Percentiles rank a stretch among this genome's conserved stretches.
phyloP scores from a whole-genome alignment of 495 filamentous ascomycete genomes.

The Hamigera avellanea region DNA sequence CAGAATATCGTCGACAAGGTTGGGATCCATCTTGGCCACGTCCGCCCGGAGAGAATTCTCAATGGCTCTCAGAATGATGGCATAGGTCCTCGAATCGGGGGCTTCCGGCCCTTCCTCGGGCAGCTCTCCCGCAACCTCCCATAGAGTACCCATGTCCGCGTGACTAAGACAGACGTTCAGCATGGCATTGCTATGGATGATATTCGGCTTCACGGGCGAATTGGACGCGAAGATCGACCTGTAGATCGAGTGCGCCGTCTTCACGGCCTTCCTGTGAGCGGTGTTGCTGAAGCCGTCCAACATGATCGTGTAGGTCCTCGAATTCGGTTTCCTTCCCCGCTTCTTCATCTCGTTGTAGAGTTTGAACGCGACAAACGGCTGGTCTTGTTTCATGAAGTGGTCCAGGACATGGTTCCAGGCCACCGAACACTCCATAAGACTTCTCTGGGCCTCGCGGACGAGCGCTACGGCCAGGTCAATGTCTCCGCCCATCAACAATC shows the following conservation, averaged over 20 bases:
- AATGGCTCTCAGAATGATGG: slow-evolving; percentile 67
- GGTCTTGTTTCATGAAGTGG: slow-evolving; percentile 48
- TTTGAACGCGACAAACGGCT: slow-evolving; percentile 52
- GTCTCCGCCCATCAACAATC: slow-evolving; percentile 39
- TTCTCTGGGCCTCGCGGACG: slow-evolving; percentile 51
- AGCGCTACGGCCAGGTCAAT: slow-evolving; percentile 52
- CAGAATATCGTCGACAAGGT: slow-evolving; percentile 23
- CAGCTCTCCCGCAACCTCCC: slow-evolving; percentile 53
- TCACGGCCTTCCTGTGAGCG: slow-evolving; percentile 33
- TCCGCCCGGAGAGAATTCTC: slow-evolving; percentile 21
- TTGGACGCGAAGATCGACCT: slow-evolving; percentile 50
- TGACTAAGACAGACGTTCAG: slow-evolving; percentile 65
- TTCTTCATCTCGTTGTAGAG: slow-evolving; percentile 99
- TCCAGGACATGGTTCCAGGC: slow-evolving; percentile 84
- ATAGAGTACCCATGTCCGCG: slow-evolving; percentile 61
- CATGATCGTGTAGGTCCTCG: slow-evolving; percentile 70
- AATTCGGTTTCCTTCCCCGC: slow-evolving; percentile 59
- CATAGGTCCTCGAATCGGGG: slow-evolving; percentile 63
- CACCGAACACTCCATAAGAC: slow-evolving; percentile 46
- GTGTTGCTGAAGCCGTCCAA: slow-evolving; percentile 59
- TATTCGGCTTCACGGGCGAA: slow-evolving; percentile 48
- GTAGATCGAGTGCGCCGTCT: slow-evolving; percentile 58
- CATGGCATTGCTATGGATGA: slow-evolving; percentile 77
- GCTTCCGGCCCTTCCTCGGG: slow-evolving; percentile 46
- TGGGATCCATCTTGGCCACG: slow-evolving; percentile 12